Evolutionary conservation across 345 rosid species (phyloP).

Genomic region (Bruguiera sexangula): DNA sequence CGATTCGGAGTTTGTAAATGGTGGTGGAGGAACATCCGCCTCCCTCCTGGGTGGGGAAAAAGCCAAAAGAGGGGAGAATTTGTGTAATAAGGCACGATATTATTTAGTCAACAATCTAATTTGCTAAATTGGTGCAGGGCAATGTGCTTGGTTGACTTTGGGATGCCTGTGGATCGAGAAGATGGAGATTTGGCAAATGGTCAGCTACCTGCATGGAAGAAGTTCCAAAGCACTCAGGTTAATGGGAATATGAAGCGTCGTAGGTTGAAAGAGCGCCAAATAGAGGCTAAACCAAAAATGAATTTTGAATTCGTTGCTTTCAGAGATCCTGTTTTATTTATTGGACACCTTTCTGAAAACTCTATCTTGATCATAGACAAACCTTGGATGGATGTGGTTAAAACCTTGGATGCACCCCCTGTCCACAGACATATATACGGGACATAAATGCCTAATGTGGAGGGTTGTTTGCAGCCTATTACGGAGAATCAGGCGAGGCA

Average conservation of each 20-base stretch:
- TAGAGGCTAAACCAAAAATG: constrained; percentile 46
- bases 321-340: constrained; percentile 81
- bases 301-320: constrained; percentile 75
- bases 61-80: background rate
- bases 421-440: constrained; percentile 93
- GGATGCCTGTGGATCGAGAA: constrained; percentile 66
- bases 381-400: constrained; percentile 89
- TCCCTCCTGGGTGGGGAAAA: too few species aligned
- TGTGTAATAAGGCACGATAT: background rate
- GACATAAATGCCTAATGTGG: constrained; percentile 31
- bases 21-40: too few species aligned
- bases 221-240: constrained; percentile 34
- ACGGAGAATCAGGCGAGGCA: constrained; percentile 14
- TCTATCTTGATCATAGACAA: constrained; percentile 77
- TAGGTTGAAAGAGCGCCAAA: constrained; percentile 39
- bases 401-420: constrained; percentile 65
- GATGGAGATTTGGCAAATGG: constrained; percentile 46
- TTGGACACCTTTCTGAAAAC: constrained; percentile 73
- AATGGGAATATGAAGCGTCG: constrained; percentile 58
- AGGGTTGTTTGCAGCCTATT: constrained; percentile 2
- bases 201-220: constrained; percentile 39
- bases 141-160: constrained; percentile 79
- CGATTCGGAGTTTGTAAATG: too few species aligned
- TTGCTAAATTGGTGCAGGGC: constrained; percentile 50
- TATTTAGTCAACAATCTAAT: background rate